A percentile compares a stretch with the other conserved stretches of the same genome.
Conservation (phyloP, 2,329 filamentous ascomycete genomes). For the Alternaria longipes region DNA sequence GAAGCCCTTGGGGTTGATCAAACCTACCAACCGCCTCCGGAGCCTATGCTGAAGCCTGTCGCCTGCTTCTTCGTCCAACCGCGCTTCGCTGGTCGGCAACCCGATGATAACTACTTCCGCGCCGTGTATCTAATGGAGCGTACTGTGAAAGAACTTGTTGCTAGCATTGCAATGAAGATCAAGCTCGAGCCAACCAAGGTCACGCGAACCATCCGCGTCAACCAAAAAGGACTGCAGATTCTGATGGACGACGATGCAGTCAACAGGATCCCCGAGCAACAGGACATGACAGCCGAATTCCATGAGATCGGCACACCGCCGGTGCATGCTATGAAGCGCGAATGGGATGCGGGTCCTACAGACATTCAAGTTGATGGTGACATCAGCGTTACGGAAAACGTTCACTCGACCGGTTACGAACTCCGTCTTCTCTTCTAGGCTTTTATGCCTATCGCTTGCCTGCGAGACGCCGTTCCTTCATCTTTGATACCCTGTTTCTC, state of each 20-base stretch:
- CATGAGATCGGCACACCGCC: constrained; percentile 66
- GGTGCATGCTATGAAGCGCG: constrained; percentile 59
- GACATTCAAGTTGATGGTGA: constrained; percentile 61
- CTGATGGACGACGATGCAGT: constrained; percentile 92
- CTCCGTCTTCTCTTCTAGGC: constrained; percentile 58
- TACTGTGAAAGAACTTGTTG: constrained; percentile 76
- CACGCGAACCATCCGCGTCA: constrained; percentile 74
- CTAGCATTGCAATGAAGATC: constrained; percentile 79
- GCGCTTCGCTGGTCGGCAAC: constrained; percentile 58
- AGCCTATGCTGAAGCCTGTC: constrained; percentile 75
- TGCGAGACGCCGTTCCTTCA: constrained; percentile 16
- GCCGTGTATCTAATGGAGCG: constrained; percentile 86
- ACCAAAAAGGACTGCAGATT: constrained; percentile 79
- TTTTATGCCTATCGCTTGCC: constrained; percentile 6
- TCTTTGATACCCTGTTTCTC: constrained; percentile 21
- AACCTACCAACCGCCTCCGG: constrained; percentile 79
- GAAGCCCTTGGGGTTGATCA: constrained; percentile 91
- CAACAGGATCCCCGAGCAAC: constrained; percentile 82
- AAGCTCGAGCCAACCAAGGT: constrained; percentile 77
- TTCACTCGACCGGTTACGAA: constrained; percentile 58
- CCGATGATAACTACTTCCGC: constrained; percentile 74
- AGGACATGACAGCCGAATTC: constrained; percentile 82
- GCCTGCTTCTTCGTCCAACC: constrained; percentile 87
- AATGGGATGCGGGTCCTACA: constrained; percentile 61
- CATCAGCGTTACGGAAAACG: constrained; percentile 54